phyloP scores from a whole-genome alignment of 345 rosid species.

The Melastoma malabathricum region DNA sequence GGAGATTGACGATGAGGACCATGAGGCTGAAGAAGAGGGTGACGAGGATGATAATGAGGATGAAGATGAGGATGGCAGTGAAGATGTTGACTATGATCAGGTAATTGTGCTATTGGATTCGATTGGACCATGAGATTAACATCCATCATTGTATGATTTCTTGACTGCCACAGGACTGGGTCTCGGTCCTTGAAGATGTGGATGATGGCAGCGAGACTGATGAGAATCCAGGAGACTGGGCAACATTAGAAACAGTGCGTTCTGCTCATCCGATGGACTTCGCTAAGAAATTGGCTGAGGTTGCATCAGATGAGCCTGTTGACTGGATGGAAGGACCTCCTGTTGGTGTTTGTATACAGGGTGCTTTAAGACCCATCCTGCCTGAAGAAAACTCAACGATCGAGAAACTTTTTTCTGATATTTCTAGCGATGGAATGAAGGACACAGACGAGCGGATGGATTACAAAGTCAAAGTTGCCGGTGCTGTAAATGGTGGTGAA shows the following conservation, averaged over 20 bases:
- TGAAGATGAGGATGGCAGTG: slow-evolving; percentile 19
- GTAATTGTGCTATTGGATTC: slow-evolving; percentile 11
- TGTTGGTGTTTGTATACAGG: slow-evolving; percentile 78
- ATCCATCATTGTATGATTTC: slow-evolving; percentile 1
- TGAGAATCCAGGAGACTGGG: slow-evolving; percentile 74
- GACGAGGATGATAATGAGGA: slow-evolving; percentile 18
- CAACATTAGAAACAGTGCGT: slow-evolving; percentile 79
- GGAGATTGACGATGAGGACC: slow-evolving; percentile 49
- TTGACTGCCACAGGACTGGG: slow-evolving; percentile 56
- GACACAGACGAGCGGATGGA: slow-evolving; percentile 19
- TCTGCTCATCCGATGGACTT: slow-evolving; percentile 88
- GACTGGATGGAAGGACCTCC: slow-evolving; percentile 91
- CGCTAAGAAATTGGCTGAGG: slow-evolving; percentile 74
- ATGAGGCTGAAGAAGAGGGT: slow-evolving; percentile 40
- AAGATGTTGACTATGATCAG: slow-evolving; percentile 34
- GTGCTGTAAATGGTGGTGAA: slow-evolving; percentile 25
- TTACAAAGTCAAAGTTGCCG: slow-evolving; percentile 25
- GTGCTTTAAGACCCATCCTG: slow-evolving; percentile 61
- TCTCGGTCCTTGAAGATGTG: slow-evolving; percentile 50
- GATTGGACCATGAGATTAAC: background rate
- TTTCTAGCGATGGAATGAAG: slow-evolving; percentile 15
- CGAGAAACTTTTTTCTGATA: slow-evolving; percentile 39
- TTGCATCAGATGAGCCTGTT: slow-evolving; percentile 60
- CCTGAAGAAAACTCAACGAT: slow-evolving; percentile 63
- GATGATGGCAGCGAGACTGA: slow-evolving; percentile 45